A percentile compares a stretch with the other conserved stretches of the same genome.
These are phyloP conservation scores for Apium graveolens DNA, from an alignment of 129 eudicot species.

Conservation along the genomic window DNA sequence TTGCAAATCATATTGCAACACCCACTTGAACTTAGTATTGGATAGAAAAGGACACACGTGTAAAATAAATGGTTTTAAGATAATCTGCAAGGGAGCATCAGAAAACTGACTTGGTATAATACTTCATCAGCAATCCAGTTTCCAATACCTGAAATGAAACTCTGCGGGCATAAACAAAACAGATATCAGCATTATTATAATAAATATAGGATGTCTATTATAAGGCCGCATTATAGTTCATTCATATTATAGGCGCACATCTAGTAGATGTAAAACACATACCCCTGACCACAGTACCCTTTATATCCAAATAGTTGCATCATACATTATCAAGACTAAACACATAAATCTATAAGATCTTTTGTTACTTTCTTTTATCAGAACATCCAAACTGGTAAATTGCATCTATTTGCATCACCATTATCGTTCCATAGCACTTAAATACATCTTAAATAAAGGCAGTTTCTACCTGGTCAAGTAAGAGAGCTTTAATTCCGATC, in stretches of 20 bases:
- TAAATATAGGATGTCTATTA: not conserved
- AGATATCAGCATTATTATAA: not conserved
- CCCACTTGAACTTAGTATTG: not conserved
- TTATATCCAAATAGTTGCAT: not conserved
- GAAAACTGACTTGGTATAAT: conserved; percentile 62
- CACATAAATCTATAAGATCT: not conserved
- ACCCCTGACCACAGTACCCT: not conserved
- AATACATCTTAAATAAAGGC: not conserved
- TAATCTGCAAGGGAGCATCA: not conserved
- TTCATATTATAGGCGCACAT: not conserved
- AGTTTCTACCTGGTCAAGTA: conserved; percentile 83
- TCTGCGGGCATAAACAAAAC: conserved; percentile 36
- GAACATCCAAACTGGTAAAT: not conserved
- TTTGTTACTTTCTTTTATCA: not conserved
- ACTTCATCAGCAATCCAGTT: conserved; percentile 99
- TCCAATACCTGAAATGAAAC: conserved; percentile 93
- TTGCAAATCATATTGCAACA: not conserved
- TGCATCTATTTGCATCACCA: not conserved
- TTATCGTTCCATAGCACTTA: not conserved
- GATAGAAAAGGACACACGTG: not conserved
- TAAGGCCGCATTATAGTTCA: not conserved
- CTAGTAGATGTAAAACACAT: not conserved
- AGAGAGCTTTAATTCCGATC: conserved; percentile 66
- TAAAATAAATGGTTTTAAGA: not conserved
- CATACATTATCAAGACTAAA: not conserved